Percentiles rank a stretch among this genome's conserved stretches.
Conservation (phyloP, 2,329 filamentous ascomycete genomes). For the Nannizziopsis barbatae region DNA sequence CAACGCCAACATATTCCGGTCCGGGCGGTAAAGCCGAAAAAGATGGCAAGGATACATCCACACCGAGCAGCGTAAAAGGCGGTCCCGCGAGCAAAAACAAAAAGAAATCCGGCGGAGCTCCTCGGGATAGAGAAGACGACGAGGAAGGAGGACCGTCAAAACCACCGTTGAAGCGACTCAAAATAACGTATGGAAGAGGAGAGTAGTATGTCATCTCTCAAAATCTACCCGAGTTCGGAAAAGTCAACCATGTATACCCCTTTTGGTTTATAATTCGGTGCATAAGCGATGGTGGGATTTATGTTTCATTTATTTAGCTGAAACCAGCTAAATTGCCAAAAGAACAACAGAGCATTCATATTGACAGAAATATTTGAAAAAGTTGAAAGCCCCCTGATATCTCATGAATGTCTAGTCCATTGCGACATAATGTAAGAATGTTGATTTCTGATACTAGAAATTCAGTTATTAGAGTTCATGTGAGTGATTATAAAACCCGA, state of each 20-base stretch:
- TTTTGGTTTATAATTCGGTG: background rate
- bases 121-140: conserved; percentile 25
- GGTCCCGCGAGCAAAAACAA: conserved; percentile 22
- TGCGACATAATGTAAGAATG: too few relatives aligned
- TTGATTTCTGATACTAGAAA: too few relatives aligned
- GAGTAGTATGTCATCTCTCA: background rate
- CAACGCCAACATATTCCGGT: conserved; percentile 34
- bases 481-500: too few relatives aligned
- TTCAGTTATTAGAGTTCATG: too few relatives aligned
- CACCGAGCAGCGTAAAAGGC: conserved; percentile 25
- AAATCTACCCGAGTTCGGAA: background rate
- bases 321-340: background rate
- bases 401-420: too few relatives aligned
- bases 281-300: conserved; percentile 5
- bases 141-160: conserved; percentile 26
- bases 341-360: background rate
- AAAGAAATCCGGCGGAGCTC: conserved; percentile 32
- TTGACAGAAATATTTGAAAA: background rate
- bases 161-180: conserved; percentile 34
- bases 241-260: background rate
- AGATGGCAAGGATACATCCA: conserved; percentile 16
- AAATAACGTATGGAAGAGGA: conserved; percentile 37
- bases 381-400: too few relatives aligned
- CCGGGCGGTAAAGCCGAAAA: conserved; percentile 19
- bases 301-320: background rate